Evolutionary conservation across 495 filamentous ascomycete species (phyloP), one percentile per base, ranked within the genome.

Genomic region (Melanomma pulvis-pyrius): DNA sequence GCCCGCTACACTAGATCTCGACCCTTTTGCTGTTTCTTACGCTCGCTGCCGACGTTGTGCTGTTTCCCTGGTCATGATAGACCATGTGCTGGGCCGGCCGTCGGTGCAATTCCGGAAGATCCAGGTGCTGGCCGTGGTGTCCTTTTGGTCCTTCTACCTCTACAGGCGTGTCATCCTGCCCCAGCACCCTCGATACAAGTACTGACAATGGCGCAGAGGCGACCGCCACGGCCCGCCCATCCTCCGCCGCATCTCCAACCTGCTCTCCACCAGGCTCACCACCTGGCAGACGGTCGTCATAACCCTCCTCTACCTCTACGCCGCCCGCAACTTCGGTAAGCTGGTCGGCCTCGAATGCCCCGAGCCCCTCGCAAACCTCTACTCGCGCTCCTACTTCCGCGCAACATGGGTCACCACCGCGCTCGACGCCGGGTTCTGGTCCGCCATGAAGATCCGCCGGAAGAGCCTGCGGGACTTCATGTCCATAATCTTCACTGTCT

Each of bases 331-430:
- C 75, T 93, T 98, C 61, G 91, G 88, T 69, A 94, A 96, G 68
- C 86, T 98, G 6, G 82, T 97, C 55, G 91, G 91, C 13, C 86
- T 98, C 36, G 94, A 96, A 71, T 90, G 88, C 65, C 94, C 94
- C 15, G 94, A 98, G 63, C 94, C 94, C 22, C 81, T 98, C 68
- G 90, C 92, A 54, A 96, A 97, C 74, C 88, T 98, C 71, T 98
- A 98, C 78, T 91, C 88, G 49, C 83, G 92, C 49, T 87, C 90
- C n/a, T 98, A 96, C 79, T 98, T 97, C 78, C 88, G 96, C 51
- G 96, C 94, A 72, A 98, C 94, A 80, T 98, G 93, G 94, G 86
- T 97, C 24, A 88, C 93, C 41, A 98, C 94, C 0, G 94, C 92
- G 0, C 76, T 98, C 61, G 94, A 98, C 74, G 94, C 94, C 11